A percentile compares a stretch with the other conserved stretches of the same genome.
Evolutionary conservation across 2,329 filamentous ascomycete species (phyloP).

Genomic region (Dryadomyces quercivorus): DNA sequence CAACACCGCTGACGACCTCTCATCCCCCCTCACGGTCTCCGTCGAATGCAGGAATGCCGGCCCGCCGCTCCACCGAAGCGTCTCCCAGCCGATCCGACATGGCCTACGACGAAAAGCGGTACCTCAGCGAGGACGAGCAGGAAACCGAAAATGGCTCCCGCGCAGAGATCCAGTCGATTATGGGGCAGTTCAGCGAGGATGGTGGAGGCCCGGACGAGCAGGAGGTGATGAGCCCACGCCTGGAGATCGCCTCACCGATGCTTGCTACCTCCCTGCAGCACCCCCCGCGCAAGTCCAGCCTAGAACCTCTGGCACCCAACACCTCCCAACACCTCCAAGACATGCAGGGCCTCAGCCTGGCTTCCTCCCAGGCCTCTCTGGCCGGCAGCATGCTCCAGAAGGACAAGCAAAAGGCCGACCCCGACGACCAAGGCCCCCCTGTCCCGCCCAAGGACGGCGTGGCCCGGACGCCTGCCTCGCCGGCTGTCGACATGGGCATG

Average conservation of each 20-base stretch:
- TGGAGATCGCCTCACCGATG: constrained; percentile 73
- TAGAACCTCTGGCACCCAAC: constrained; percentile 54
- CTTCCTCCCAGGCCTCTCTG: constrained; percentile 25
- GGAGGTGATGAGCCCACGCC: constrained; percentile 82
- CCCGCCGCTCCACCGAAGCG: constrained; percentile 20
- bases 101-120: constrained; percentile 44
- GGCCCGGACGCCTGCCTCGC: constrained; percentile 16
- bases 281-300: constrained; percentile 74
- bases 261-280: constrained; percentile 55
- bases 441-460: constrained; percentile 44
- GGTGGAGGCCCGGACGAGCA: constrained; percentile 59
- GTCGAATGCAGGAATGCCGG: constrained; percentile 35
- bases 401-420: constrained; percentile 24
- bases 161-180: constrained; percentile 91
- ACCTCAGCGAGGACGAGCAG: constrained; percentile 48
- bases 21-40: constrained; percentile 47
- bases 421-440: constrained; percentile 29
- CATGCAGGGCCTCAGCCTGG: constrained; percentile 29
- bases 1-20: constrained; percentile 36
- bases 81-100: constrained; percentile 44
- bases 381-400: constrained; percentile 4
- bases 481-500: constrained; percentile 13
- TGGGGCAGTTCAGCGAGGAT: constrained; percentile 83
- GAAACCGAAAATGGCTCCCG: constrained; percentile 61
- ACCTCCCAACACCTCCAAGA: constrained; percentile 37